Evolutionary conservation across 371 early-diverging fungal genomes (phyloP), one percentile per base, ranked within the genome.

Genomic region (Rhizomucor pusillus): DNA sequence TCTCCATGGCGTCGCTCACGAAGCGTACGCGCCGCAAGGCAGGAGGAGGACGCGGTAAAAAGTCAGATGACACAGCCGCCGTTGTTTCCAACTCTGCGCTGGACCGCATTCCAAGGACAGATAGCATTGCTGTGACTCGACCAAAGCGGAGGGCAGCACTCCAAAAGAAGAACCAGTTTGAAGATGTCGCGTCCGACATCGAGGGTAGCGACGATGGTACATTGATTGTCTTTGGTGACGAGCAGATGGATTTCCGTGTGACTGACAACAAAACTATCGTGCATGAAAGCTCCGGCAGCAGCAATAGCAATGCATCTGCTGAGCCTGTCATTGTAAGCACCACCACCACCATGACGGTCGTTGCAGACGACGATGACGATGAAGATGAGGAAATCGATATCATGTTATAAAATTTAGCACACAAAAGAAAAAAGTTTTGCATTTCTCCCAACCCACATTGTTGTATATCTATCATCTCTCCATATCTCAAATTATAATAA

Each of bases 61-160:
- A 29, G 39, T 20, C n/a, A 22, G 29, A 29, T 29, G 55, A 55
- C 47, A 47, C 36, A 11, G 23, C 55, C 22, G 54, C 46, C 3
- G 54, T 46, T 4, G 46, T 47, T 4, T 54, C 54, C 5, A 16
- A 14, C 41, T 35, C 45, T 13, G 40, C 16, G 12, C n/a, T 29
- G 6, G 22, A 18, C 12, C 16, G 43, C 10, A 18, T 33, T 25
- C 43, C 52, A 14, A 23, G 33, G 3, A 25, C 35, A 43, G 52
- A 47, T 16, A 57, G 52, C 33, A 44, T 50, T 29, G 75, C 75
- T 18, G 60, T 57, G 5, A 57, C 73, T 18, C 53, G 67, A 43
- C 75, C 75, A 3, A 78, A 78, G 23, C 60, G 75, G 57, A 53
- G 69, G 29, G 69, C 73, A 16, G 73, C 75, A 34, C 57, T 75